Percentiles rank a stretch among this genome's conserved stretches.
Conservation (phyloP, 495 filamentous ascomycete genomes). For the Haplographium delicatum region DNA sequence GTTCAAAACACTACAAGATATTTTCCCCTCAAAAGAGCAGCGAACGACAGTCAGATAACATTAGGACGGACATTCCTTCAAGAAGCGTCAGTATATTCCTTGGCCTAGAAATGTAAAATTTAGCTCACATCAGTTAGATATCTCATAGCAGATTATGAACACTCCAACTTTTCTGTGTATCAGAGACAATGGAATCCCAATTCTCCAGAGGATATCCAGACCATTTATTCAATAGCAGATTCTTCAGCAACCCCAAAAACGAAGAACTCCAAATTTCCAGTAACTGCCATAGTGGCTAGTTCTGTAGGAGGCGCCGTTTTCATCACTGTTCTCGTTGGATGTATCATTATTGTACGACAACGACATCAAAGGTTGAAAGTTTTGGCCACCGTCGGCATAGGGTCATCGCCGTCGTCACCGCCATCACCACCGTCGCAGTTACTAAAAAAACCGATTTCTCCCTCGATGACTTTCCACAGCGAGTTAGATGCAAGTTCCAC, state of each 20-base stretch:
- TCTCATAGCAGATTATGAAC: constrained; percentile 15
- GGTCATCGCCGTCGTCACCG: not conserved
- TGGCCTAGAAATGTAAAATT: too few species aligned
- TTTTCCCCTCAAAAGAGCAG: constrained; percentile 49
- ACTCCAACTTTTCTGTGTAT: constrained; percentile 5
- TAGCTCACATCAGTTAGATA: too few species aligned
- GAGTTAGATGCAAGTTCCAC: too few species aligned
- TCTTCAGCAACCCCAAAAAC: not conserved
- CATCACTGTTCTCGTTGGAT: not conserved
- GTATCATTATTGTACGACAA: not conserved
- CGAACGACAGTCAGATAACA: constrained; percentile 46
- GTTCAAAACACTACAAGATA: constrained; percentile 36
- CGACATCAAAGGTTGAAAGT: not conserved
- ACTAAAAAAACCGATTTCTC: not conserved
- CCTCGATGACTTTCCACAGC: too few species aligned
- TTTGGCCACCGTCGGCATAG: not conserved
- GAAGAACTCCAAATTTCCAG: not conserved
- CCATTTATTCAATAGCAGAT: not conserved
- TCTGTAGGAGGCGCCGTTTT: not conserved
- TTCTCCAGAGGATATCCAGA: not conserved
- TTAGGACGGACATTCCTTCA: constrained; percentile 53
- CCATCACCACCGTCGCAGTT: not conserved
- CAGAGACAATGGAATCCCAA: constrained; percentile 4
- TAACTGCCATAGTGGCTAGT: not conserved
- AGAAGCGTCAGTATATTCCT: too few species aligned